A percentile compares a stretch with the other conserved stretches of the same genome.
phyloP scores from a whole-genome alignment of 306 rosid genomes.

The Geum urbanum region DNA sequence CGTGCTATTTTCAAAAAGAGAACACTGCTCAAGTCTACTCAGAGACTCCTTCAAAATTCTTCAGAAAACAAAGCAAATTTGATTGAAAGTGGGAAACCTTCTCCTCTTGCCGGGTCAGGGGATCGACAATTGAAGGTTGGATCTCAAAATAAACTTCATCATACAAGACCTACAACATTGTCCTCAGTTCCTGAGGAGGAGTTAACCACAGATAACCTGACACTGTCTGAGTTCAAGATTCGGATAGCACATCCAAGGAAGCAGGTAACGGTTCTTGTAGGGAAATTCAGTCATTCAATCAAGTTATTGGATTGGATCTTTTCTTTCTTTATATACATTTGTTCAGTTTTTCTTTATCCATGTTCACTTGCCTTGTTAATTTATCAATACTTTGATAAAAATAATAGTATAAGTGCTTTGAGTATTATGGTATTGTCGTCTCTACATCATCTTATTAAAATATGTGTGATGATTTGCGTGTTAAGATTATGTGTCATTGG shows the following conservation, averaged over 20 bases:
- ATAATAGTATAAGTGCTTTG: not conserved
- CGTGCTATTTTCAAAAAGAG: constrained; percentile 46
- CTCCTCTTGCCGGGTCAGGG: constrained; percentile 33
- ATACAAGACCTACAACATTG: constrained; percentile 33
- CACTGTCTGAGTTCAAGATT: constrained; percentile 40
- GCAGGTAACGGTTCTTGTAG: constrained; percentile 34
- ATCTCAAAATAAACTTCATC: constrained; percentile 35
- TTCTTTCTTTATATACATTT: not conserved
- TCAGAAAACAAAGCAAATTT: constrained; percentile 38
- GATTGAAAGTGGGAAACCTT: constrained; percentile 42
- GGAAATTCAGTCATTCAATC: not conserved
- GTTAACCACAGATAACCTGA: constrained; percentile 35
- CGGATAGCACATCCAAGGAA: constrained; percentile 50
- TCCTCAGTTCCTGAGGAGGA: constrained; percentile 43
- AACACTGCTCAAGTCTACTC: constrained; percentile 75
- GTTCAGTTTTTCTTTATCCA: not conserved
- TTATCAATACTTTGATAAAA: not conserved
- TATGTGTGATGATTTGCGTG: not conserved
- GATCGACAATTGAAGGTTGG: constrained; percentile 27
- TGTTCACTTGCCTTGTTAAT: not conserved
- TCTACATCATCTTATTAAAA: not conserved
- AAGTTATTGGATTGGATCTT: not conserved
- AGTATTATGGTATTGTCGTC: not conserved
- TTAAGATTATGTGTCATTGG: not conserved
- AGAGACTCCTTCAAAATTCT: constrained; percentile 72